phyloP scores from a whole-genome alignment of 768 basidiomycete genomes.

The Rhodotorula babjevae region DNA sequence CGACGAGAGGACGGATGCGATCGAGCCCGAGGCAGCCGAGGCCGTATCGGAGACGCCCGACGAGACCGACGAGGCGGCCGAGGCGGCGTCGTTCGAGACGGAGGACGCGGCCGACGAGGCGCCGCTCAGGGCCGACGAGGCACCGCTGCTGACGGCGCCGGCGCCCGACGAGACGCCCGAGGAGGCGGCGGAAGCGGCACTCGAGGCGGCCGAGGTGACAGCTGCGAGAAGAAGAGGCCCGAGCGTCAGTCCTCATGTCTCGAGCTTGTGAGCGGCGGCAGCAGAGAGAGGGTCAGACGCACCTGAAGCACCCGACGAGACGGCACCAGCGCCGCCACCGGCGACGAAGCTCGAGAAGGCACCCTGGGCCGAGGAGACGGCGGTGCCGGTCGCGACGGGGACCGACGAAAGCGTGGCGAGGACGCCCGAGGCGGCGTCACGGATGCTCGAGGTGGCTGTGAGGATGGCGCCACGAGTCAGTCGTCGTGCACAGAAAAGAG shows the following conservation, averaged over 20 bases:
- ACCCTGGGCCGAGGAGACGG: neutral
- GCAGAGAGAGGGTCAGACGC: neutral
- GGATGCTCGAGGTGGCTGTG: slow-evolving; percentile 9
- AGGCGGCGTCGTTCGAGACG: neutral
- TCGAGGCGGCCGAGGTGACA: too few species aligned
- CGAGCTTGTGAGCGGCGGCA: too few species aligned
- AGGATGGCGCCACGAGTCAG: too few species aligned
- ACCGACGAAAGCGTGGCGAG: neutral
- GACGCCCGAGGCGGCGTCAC: slow-evolving; percentile 5
- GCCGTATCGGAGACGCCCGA: neutral
- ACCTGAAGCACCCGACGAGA: neutral
- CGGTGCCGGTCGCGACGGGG: neutral
- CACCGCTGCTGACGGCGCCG: neutral
- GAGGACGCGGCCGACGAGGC: neutral
- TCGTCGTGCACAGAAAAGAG: too few species aligned
- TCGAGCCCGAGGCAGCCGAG: neutral
- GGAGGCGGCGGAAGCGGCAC: neutral
- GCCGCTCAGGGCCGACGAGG: neutral
- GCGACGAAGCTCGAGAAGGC: neutral
- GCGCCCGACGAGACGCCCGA: neutral
- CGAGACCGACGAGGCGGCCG: neutral
- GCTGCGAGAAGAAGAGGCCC: too few species aligned
- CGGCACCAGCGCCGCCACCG: too few species aligned
- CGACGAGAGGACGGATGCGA: neutral
- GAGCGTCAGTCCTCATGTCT: too few species aligned